Conservation (phyloP, 1,139 yeast species). For the Candida albicans region DNA sequence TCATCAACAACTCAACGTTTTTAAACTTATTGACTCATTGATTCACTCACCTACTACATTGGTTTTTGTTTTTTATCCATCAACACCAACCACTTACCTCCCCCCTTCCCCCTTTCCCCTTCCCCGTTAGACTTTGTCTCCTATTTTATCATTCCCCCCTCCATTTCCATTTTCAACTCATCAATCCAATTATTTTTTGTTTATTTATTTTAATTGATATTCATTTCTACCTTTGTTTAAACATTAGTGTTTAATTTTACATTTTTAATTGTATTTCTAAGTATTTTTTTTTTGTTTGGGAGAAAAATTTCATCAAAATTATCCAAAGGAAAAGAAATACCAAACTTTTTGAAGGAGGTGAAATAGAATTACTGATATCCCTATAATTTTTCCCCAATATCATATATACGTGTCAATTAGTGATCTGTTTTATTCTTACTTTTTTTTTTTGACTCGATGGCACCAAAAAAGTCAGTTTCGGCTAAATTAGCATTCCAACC, state of each 20-base stretch:
- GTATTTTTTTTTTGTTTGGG: too few species aligned
- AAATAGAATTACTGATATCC: too few species aligned
- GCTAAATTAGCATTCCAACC: slow-evolving; percentile 23
- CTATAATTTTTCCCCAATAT: too few species aligned
- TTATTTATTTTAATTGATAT: background rate
- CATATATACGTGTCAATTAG: too few species aligned
- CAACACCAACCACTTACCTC: background rate
- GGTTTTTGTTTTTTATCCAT: background rate
- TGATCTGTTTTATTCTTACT: background rate
- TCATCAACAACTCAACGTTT: background rate
- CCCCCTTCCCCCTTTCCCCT: too few species aligned
- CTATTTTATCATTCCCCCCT: background rate
- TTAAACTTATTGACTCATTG: background rate
- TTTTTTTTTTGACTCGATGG: slow-evolving; percentile 4
- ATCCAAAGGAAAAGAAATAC: too few species aligned
- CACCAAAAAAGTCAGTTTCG: slow-evolving; percentile 7
- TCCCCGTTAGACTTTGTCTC: too few species aligned
- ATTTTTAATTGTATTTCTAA: background rate
- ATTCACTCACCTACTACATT: background rate
- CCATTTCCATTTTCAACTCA: background rate
- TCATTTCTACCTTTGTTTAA: too few species aligned
- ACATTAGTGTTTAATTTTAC: background rate
- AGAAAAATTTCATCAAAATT: too few species aligned
- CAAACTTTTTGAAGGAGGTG: too few species aligned
- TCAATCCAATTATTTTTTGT: background rate